Percentiles rank a stretch among this genome's conserved stretches.
Evolutionary conservation across 495 filamentous ascomycete genomes (phyloP).

Genomic region (Melanomma pulvis-pyrius): DNA sequence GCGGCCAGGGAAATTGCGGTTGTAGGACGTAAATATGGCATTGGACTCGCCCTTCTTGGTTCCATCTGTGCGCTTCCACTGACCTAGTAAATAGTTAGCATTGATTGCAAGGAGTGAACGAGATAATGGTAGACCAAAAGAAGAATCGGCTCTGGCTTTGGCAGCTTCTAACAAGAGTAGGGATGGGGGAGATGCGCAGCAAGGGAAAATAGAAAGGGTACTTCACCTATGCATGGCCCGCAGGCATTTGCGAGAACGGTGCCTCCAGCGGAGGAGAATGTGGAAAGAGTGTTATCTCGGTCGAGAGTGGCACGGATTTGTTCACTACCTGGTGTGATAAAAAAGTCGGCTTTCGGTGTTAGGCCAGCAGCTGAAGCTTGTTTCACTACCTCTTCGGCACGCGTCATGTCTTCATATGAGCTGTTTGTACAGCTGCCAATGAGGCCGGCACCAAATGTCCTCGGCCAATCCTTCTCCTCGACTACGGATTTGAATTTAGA

Average conservation of each 20-base stretch:
- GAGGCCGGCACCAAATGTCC: slow-evolving; percentile 84
- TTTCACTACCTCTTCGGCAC: slow-evolving; percentile 87
- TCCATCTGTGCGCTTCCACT: slow-evolving; percentile 91
- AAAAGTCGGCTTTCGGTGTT: slow-evolving; percentile 86
- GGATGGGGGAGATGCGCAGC: too few relatives aligned
- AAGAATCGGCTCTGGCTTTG: too few relatives aligned
- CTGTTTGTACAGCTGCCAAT: slow-evolving; percentile 99
- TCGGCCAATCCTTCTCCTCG: slow-evolving; percentile 83
- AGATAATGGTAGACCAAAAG: too few relatives aligned
- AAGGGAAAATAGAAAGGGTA: neutral
- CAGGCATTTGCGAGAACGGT: slow-evolving; percentile 93
- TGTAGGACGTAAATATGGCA: slow-evolving; percentile 95
- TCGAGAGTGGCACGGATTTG: slow-evolving; percentile 94
- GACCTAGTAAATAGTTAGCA: too few relatives aligned
- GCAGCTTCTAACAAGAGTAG: too few relatives aligned
- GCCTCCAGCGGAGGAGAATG: slow-evolving; percentile 86
- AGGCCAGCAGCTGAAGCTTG: slow-evolving; percentile 85
- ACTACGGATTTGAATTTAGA: slow-evolving; percentile 85
- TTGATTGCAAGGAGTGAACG: too few relatives aligned
- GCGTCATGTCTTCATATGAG: slow-evolving; percentile 97
- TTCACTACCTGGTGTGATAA: slow-evolving; percentile 94
- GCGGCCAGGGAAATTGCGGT: slow-evolving; percentile 95
- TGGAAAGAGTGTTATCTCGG: slow-evolving; percentile 78
- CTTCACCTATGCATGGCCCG: slow-evolving; percentile 82
- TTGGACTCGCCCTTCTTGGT: slow-evolving; percentile 83